Conservation (phyloP, 2,329 filamentous ascomycete genomes). For the Lasiodiplodia citricola region DNA sequence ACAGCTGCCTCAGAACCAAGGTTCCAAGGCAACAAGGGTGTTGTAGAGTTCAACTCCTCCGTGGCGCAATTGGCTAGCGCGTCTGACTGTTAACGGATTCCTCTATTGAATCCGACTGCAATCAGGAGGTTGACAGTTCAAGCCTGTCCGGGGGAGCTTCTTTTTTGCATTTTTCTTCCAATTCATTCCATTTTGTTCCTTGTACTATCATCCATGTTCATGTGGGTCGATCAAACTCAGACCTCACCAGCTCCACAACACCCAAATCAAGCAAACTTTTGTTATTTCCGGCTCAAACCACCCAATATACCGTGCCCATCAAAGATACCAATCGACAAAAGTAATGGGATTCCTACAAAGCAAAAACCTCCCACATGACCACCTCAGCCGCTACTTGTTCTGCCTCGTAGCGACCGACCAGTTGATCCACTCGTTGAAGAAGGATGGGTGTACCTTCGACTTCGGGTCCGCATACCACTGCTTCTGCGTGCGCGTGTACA, state of each 20-base stretch:
- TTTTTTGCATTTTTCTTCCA: neutral
- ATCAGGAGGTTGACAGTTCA: neutral
- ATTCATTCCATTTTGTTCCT: neutral
- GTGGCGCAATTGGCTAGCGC: slow-evolving; percentile 61
- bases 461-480: slow-evolving; percentile 50
- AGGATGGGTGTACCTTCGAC: slow-evolving; percentile 47
- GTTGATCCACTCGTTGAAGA: slow-evolving; percentile 55
- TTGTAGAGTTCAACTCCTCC: slow-evolving; percentile 34
- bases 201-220: neutral
- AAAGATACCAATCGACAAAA: neutral
- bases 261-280: no score
- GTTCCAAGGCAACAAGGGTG: no score
- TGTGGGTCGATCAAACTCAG: neutral
- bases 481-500: slow-evolving; percentile 51
- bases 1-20: no score
- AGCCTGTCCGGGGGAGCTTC: neutral
- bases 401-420: slow-evolving; percentile 44
- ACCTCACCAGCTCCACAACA: neutral
- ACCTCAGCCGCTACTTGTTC: slow-evolving; percentile 27
- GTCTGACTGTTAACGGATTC: slow-evolving; percentile 59
- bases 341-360: neutral
- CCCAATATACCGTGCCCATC: no score
- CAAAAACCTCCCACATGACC: neutral
- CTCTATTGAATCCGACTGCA: neutral
- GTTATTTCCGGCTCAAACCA: no score